Conservation (phyloP, 495 filamentous ascomycete species). For the Penicillium bialowiezense region DNA sequence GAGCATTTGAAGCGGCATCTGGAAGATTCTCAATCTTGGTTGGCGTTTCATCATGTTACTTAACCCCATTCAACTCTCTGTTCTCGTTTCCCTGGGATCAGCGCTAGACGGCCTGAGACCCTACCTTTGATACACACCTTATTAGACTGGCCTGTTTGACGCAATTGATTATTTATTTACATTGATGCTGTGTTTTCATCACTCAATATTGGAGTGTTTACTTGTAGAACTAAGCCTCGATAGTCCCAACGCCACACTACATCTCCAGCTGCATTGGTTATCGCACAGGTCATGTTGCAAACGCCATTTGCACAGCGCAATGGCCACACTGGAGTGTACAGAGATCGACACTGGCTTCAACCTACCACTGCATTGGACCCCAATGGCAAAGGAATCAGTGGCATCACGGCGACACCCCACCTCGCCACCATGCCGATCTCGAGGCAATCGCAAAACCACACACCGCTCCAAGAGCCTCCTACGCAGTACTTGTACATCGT, state of each 20-base stretch:
- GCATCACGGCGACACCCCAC: slow-evolving; percentile 1
- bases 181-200: no score
- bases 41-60: slow-evolving; percentile 33
- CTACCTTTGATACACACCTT: slow-evolving; percentile 20
- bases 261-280: no score
- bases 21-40: slow-evolving; percentile 29
- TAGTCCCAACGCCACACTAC: no score
- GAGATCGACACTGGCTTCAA: background rate
- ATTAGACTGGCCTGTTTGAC: slow-evolving; percentile 23
- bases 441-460: background rate
- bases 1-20: slow-evolving; percentile 34
- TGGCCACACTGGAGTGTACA: no score
- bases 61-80: slow-evolving; percentile 13
- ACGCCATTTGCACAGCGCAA: no score
- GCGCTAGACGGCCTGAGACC: slow-evolving; percentile 11
- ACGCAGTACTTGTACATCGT: background rate
- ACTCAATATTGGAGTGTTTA: no score
- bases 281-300: no score
- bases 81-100: slow-evolving; percentile 20
- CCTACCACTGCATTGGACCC: background rate
- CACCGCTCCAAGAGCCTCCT: background rate
- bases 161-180: slow-evolving; percentile 7
- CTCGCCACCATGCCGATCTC: slow-evolving; percentile 1
- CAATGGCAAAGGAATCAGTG: background rate
- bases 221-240: no score